Conservation (phyloP, 441 rosid species). For the Bruguiera hainesii region DNA sequence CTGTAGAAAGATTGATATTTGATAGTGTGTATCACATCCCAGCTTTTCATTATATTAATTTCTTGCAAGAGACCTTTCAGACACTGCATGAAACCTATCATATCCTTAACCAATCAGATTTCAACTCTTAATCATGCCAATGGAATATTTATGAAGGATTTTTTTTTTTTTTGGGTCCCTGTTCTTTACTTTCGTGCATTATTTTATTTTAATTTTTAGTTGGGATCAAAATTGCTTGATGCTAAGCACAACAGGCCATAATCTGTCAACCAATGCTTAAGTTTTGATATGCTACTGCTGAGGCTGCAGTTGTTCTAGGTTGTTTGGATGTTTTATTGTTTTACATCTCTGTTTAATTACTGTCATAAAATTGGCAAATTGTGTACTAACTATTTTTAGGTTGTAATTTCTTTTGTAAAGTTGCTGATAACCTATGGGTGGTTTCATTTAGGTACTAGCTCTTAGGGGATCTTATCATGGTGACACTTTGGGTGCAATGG, state of each 20-base stretch:
- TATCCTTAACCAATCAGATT: too few species aligned
- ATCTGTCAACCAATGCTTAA: too few species aligned
- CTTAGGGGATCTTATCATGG: conserved; percentile 95
- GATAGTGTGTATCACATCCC: background rate
- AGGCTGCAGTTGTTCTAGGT: too few species aligned
- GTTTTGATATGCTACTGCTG: too few species aligned
- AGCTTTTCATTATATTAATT: background rate
- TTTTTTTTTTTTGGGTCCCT: background rate
- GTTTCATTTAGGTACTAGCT: conserved; percentile 64
- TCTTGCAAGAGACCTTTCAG: background rate
- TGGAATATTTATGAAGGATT: background rate
- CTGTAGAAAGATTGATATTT: background rate
- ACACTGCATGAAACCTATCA: background rate
- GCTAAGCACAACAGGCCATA: too few species aligned
- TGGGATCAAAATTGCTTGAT: too few species aligned
- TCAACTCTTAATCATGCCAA: too few species aligned
- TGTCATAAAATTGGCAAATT: background rate
- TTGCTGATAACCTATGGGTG: conserved; percentile 8
- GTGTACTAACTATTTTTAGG: background rate
- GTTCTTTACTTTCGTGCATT: too few species aligned
- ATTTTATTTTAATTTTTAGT: too few species aligned
- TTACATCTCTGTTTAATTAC: too few species aligned
- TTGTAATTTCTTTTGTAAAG: conserved; percentile 6
- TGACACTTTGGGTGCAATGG: conserved; percentile 98
- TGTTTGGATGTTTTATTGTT: too few species aligned